phyloP scores from a whole-genome alignment of 441 rosid genomes.

The Aleurites moluccanus region DNA sequence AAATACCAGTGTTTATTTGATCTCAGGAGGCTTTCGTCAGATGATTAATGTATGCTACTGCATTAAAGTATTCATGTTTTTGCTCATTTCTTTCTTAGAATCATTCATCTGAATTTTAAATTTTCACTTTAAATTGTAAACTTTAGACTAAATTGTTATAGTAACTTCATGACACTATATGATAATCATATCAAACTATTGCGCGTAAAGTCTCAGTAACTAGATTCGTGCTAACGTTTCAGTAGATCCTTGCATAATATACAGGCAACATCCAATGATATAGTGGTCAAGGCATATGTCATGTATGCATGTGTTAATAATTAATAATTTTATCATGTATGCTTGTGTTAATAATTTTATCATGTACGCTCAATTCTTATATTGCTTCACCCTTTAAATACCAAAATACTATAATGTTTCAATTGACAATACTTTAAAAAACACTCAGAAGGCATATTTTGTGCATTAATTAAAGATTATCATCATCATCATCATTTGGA shows the following conservation, averaged over 20 bases:
- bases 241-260: neutral
- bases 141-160: neutral
- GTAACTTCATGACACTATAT: neutral
- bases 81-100: constrained; percentile 17
- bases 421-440: neutral
- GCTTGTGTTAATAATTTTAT: constrained; percentile 1
- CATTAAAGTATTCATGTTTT: neutral
- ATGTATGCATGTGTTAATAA: neutral
- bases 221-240: neutral
- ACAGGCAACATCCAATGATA: no score
- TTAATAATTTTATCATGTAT: no score
- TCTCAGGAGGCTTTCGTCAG: constrained; percentile 97
- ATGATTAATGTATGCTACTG: constrained; percentile 79
- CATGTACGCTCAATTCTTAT: neutral
- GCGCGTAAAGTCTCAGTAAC: neutral
- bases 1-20: constrained; percentile 63
- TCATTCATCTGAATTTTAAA: constrained; percentile 3
- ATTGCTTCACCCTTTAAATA: neutral
- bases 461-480: constrained; percentile 11
- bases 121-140: constrained; percentile 6
- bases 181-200: neutral
- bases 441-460: neutral
- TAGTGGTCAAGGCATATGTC: no score
- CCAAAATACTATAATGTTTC: neutral
- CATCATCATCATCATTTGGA: neutral